phyloP scores from a whole-genome alignment of 805 yeast species.

The Saturnispora sanitii region DNA sequence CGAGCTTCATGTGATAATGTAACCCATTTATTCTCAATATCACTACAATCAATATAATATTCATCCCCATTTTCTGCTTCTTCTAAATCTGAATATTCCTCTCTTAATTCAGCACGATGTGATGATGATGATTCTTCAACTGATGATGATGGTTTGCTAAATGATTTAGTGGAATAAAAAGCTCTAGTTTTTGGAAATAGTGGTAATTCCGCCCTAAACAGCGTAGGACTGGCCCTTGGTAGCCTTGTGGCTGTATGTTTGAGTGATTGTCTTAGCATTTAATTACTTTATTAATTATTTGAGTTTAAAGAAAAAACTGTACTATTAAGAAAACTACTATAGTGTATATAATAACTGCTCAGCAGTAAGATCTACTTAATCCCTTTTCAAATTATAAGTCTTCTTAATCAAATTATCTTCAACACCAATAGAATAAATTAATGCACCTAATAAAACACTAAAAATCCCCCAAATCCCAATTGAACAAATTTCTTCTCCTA shows the following conservation, averaged over 20 bases:
- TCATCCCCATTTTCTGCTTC: constrained; percentile 19
- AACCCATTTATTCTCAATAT: constrained; percentile 27
- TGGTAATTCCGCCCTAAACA: too few relatives aligned
- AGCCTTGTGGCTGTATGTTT: too few relatives aligned
- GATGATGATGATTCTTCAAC: background rate
- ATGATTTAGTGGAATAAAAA: too few relatives aligned
- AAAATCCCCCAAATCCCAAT: constrained; percentile 38
- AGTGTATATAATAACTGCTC: background rate
- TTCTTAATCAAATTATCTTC: background rate
- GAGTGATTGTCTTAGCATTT: too few relatives aligned
- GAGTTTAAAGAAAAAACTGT: too few relatives aligned
- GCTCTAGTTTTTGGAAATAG: too few relatives aligned
- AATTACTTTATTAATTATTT: too few relatives aligned
- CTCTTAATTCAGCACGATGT: constrained; percentile 2
- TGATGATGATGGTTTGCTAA: too few relatives aligned
- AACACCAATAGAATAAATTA: constrained; percentile 28
- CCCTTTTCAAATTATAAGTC: background rate
- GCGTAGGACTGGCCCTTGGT: too few relatives aligned
- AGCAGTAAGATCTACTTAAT: background rate
- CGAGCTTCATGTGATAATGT: constrained; percentile 26
- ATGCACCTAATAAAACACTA: constrained; percentile 47
- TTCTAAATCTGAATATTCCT: constrained; percentile 3
- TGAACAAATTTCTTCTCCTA: constrained; percentile 30
- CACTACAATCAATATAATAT: constrained; percentile 24
- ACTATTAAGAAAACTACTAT: too few relatives aligned